Conservation (phyloP, 2,329 filamentous ascomycete genomes). For the Penicillium sp. region DNA sequence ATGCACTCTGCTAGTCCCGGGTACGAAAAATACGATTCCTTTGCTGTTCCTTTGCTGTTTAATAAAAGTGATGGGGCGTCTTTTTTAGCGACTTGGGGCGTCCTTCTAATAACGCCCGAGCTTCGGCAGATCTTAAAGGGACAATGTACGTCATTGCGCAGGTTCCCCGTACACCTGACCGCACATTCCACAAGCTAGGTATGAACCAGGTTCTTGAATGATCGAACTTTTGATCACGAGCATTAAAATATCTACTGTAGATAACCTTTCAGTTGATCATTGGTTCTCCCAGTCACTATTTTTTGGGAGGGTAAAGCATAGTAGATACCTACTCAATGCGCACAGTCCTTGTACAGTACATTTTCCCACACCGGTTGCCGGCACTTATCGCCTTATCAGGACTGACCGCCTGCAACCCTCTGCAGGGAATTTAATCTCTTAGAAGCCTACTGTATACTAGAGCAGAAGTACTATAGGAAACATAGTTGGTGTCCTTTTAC, state of each 20-base stretch:
- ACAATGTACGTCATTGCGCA: background rate
- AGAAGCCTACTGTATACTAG: background rate
- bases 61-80: background rate
- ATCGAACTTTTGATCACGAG: background rate
- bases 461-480: background rate
- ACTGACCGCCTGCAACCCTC: slow-evolving; percentile 10
- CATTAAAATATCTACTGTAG: background rate
- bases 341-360: background rate
- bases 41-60: background rate
- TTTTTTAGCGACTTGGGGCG: background rate
- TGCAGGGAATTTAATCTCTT: background rate
- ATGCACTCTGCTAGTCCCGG: background rate
- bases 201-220: background rate
- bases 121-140: background rate
- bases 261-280: background rate
- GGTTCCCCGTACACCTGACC: background rate
- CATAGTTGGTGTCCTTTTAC: background rate
- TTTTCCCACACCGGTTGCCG: background rate
- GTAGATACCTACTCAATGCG: background rate
- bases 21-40: background rate
- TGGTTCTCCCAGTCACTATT: background rate
- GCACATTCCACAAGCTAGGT: background rate
- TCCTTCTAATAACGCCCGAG: background rate
- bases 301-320: background rate
- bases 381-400: slow-evolving; percentile 3